A percentile compares a stretch with the other conserved stretches of the same genome.
Conservation (phyloP, 768 basidiomycete species). For the Boletus barrowsii region DNA sequence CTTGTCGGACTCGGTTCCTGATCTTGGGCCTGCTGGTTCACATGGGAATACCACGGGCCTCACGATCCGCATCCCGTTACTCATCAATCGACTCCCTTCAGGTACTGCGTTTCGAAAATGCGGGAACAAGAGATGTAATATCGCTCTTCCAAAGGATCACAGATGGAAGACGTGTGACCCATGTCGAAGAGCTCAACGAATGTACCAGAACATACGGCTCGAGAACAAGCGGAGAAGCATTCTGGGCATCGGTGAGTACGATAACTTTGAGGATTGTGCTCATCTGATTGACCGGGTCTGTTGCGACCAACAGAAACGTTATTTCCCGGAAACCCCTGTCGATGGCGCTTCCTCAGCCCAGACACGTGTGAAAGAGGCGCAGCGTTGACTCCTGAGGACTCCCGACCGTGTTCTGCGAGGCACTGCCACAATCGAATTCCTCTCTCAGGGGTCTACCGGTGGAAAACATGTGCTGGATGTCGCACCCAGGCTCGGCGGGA, state of each 20-base stretch:
- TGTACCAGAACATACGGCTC: constrained; percentile 35
- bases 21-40: background rate
- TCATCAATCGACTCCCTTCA: constrained; percentile 14
- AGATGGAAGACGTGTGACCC: constrained; percentile 43
- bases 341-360: constrained; percentile 10
- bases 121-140: constrained; percentile 33
- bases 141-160: constrained; percentile 31
- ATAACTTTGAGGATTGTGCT: background rate
- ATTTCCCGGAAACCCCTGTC: background rate
- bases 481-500: constrained; percentile 21
- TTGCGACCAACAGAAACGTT: background rate
- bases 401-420: constrained; percentile 37
- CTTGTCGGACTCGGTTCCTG: background rate
- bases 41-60: background rate
- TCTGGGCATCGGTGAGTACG: constrained; percentile 8
- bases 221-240: constrained; percentile 10
- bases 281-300: constrained; percentile 9
- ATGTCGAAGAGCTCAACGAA: constrained; percentile 37
- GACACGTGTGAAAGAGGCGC: background rate
- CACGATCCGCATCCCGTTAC: constrained; percentile 25
- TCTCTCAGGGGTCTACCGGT: constrained; percentile 35
- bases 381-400: constrained; percentile 18
- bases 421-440: constrained; percentile 39
- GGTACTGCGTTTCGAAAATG: constrained; percentile 26
- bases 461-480: constrained; percentile 41